Percentiles rank a stretch among this genome's conserved stretches.
Conservation (phyloP, 2,329 filamentous ascomycete genomes). For the Trichoderma atrobrunneum region DNA sequence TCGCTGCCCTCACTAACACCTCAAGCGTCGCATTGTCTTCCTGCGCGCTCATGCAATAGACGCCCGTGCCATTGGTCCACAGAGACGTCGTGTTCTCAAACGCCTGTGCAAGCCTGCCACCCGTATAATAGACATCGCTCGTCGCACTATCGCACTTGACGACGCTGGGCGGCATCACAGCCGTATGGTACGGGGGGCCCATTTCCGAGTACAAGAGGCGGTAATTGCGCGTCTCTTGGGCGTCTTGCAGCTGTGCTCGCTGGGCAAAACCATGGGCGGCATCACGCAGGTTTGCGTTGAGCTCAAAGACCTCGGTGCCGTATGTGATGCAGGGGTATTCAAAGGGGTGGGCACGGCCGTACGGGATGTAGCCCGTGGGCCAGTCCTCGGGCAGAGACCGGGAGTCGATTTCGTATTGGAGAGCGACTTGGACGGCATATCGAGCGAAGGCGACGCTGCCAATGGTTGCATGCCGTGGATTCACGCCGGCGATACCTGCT, state of each 20-base stretch:
- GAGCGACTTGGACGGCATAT: slow-evolving; percentile 69
- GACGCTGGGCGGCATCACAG: slow-evolving; percentile 50
- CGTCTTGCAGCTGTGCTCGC: slow-evolving; percentile 53
- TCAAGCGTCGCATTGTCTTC: slow-evolving; percentile 71
- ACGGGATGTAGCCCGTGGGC: slow-evolving; percentile 66
- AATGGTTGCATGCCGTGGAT: slow-evolving; percentile 63
- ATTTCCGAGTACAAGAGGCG: slow-evolving; percentile 50
- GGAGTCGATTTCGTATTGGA: slow-evolving; percentile 73
- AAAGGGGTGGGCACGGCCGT: slow-evolving; percentile 53
- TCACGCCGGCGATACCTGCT: slow-evolving; percentile 72
- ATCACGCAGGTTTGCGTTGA: slow-evolving; percentile 58
- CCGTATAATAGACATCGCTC: slow-evolving; percentile 70
- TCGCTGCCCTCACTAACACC: slow-evolving; percentile 58
- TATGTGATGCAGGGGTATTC: slow-evolving; percentile 60
- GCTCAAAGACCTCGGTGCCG: slow-evolving; percentile 68
- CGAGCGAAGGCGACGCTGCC: slow-evolving; percentile 65
- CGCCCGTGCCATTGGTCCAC: slow-evolving; percentile 65
- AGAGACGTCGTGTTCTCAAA: slow-evolving; percentile 64
- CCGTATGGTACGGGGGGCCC: slow-evolving; percentile 40
- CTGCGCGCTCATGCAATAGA: slow-evolving; percentile 69
- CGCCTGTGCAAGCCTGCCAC: slow-evolving; percentile 55
- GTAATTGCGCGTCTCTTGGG: slow-evolving; percentile 48
- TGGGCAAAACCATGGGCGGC: slow-evolving; percentile 50
- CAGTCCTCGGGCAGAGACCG: slow-evolving; percentile 65
- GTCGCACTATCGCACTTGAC: slow-evolving; percentile 66